Conservation (phyloP, 2,329 filamentous ascomycete species). For the Cladosporium phlei region DNA sequence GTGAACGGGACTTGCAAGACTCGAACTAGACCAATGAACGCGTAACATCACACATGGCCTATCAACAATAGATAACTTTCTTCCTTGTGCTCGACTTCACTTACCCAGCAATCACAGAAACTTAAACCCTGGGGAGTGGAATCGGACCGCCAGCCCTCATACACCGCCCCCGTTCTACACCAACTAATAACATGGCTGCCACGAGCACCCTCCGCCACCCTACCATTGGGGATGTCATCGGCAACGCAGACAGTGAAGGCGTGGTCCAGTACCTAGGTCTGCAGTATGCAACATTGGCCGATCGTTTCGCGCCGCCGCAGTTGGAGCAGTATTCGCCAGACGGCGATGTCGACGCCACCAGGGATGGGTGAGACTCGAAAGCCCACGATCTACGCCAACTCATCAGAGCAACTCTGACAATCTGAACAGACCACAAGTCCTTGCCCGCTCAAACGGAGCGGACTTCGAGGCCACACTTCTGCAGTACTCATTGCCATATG, state of each 20-base stretch:
- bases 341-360: slow-evolving; percentile 30
- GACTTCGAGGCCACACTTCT: slow-evolving; percentile 47
- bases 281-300: slow-evolving; percentile 35
- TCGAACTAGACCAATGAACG: no score
- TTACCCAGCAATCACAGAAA: no score
- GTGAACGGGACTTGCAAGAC: slow-evolving; percentile 2
- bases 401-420: neutral
- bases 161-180: no score
- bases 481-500: slow-evolving; percentile 43
- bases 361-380: slow-evolving; percentile 30
- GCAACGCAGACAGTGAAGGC: slow-evolving; percentile 19
- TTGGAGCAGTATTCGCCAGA: slow-evolving; percentile 26
- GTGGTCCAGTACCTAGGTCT: slow-evolving; percentile 35
- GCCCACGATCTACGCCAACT: neutral
- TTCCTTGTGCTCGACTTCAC: no score
- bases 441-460: slow-evolving; percentile 38
- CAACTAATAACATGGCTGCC: no score
- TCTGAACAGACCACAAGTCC: slow-evolving; percentile 32
- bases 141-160: no score
- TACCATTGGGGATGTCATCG: slow-evolving; percentile 22
- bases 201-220: slow-evolving; percentile 17
- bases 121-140: no score
- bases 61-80: no score
- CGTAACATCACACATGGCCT: neutral
- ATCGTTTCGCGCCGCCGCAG: slow-evolving; percentile 34